Evolutionary conservation across 2,329 filamentous ascomycete genomes (phyloP).

Genomic region (Colletotrichum phormii): DNA sequence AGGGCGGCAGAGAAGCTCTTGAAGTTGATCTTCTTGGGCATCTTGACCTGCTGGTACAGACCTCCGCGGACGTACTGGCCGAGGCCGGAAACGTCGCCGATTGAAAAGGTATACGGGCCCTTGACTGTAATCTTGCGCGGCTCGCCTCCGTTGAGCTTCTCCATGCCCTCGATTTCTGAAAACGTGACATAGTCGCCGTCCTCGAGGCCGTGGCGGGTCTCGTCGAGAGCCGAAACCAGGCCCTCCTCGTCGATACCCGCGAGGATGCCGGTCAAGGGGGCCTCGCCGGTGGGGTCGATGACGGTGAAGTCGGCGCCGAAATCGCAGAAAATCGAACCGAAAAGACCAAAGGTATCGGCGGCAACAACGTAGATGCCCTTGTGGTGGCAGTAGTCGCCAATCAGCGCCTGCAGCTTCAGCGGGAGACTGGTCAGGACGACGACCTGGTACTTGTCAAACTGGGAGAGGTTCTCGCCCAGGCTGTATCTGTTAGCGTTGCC

Average conservation of each 20-base stretch:
- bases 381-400: constrained; percentile 93
- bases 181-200: constrained; percentile 98
- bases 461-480: constrained; percentile 79
- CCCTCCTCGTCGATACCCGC: constrained; percentile 91
- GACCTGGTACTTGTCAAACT: constrained; percentile 91
- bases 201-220: constrained; percentile 93
- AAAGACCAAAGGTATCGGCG: constrained; percentile 91
- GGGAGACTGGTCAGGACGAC: constrained; percentile 90
- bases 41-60: constrained; percentile 96
- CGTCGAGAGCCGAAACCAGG: constrained; percentile 91
- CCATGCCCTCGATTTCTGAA: constrained; percentile 92
- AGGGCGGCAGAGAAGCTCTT: constrained; percentile 82
- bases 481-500: constrained; percentile 54
- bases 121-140: constrained; percentile 94
- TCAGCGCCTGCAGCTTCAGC: constrained; percentile 81
- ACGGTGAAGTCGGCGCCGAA: constrained; percentile 95
- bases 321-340: constrained; percentile 96
- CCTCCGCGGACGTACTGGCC: constrained; percentile 91
- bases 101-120: constrained; percentile 96
- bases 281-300: constrained; percentile 91
- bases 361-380: constrained; percentile 93
- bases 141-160: constrained; percentile 82
- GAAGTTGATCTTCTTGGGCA: constrained; percentile 94
- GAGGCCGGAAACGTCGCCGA: constrained; percentile 89
- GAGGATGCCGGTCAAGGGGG: constrained; percentile 86